These are phyloP conservation scores for Corylus heterophylla DNA, from an alignment of 306 rosid species.

Conservation along the genomic window DNA sequence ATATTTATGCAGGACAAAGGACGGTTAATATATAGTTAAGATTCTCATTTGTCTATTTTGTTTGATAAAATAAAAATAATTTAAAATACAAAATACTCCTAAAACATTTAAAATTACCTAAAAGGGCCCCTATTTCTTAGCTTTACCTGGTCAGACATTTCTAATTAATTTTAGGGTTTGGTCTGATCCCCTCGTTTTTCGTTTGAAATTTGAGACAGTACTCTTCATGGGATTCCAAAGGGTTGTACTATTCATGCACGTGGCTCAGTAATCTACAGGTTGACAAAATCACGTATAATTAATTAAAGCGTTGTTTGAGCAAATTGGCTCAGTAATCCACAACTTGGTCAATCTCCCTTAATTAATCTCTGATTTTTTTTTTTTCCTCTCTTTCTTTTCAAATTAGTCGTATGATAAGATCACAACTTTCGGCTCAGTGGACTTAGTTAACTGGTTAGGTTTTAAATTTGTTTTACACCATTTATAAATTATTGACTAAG, in stretches of 20 bases:
- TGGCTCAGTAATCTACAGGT: conserved; percentile 6
- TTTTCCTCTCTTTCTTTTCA: too few relatives aligned
- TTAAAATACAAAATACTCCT: too few relatives aligned
- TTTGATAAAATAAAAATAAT: too few relatives aligned
- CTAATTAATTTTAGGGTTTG: neutral
- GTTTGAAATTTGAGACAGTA: conserved; percentile 2
- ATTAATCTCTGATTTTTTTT: neutral
- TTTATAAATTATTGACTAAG: too few relatives aligned
- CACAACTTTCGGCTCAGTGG: too few relatives aligned
- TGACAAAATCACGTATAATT: neutral
- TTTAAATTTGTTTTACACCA: too few relatives aligned
- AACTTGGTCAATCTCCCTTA: neutral
- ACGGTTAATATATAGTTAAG: conserved; percentile 47
- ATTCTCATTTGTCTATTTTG: conserved; percentile 28
- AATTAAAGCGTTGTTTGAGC: neutral
- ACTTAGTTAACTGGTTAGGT: too few relatives aligned
- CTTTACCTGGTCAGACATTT: neutral
- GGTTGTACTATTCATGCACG: conserved; percentile 13
- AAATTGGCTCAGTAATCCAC: too few relatives aligned
- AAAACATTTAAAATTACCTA: too few relatives aligned
- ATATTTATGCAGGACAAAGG: neutral
- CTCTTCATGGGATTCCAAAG: conserved; percentile 33
- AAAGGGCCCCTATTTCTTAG: neutral
- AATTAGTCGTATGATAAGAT: too few relatives aligned
- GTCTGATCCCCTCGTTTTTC: conserved; percentile 7